These are phyloP conservation scores for Trichoderma cornu-damae DNA, from an alignment of 2,329 filamentous ascomycete species.

Conservation along the genomic window DNA sequence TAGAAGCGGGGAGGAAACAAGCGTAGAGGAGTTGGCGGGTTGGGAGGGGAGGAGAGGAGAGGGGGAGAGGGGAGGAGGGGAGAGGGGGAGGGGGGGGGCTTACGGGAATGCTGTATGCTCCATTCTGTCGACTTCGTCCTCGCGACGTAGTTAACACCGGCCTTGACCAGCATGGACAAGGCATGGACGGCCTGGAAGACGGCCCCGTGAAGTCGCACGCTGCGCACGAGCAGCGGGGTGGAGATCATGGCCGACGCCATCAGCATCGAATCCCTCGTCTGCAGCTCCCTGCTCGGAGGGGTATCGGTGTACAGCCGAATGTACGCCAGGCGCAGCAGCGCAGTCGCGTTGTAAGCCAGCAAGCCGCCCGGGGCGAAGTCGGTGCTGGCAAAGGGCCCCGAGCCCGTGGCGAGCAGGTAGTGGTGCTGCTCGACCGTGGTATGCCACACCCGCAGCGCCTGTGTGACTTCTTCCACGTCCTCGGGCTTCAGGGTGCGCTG, in stretches of 20 bases:
- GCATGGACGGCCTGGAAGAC: constrained; percentile 65
- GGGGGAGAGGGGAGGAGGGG: too few relatives aligned
- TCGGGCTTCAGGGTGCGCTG: constrained; percentile 48
- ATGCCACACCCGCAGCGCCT: constrained; percentile 55
- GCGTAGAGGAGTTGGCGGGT: neutral
- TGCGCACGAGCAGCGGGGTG: constrained; percentile 54
- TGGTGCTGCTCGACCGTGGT: constrained; percentile 53
- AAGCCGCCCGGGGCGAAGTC: constrained; percentile 54
- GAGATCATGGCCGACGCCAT: constrained; percentile 58
- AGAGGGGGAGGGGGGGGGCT: constrained; percentile 28
- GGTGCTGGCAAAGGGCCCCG: constrained; percentile 41
- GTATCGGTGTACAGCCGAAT: constrained; percentile 63
- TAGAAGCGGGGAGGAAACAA: neutral
- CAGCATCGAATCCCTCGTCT: constrained; percentile 57
- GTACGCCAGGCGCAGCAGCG: constrained; percentile 55
- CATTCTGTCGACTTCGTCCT: constrained; percentile 56
- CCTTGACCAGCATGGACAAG: constrained; percentile 60
- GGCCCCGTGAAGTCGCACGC: constrained; percentile 55
- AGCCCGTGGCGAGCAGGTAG: constrained; percentile 46
- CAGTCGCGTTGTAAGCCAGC: constrained; percentile 62
- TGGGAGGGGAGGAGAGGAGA: too few relatives aligned
- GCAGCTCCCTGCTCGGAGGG: constrained; percentile 56
- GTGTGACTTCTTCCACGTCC: constrained; percentile 52
- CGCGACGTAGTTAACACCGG: constrained; percentile 58
- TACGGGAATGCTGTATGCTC: constrained; percentile 59